Evolutionary conservation across 2,329 filamentous ascomycete genomes (phyloP), one percentile per base, ranked within the genome.

Genomic region (Cladosporium sp.): DNA sequence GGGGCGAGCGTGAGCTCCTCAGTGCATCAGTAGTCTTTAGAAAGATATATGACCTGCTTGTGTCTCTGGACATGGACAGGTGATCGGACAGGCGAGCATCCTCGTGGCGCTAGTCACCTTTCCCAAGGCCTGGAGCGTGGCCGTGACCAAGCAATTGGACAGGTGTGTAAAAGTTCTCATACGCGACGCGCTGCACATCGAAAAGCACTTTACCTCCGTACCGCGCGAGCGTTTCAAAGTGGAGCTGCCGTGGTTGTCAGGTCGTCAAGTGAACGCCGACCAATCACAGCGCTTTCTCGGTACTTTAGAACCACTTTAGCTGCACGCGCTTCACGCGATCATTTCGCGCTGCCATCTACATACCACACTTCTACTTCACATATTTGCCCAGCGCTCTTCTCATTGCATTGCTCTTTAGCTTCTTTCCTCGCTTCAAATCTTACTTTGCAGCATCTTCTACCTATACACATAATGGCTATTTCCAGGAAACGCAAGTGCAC

Each of bases 401-500:
- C 17, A 15, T 54, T 54, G 51, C 51, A 54, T 54, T 54, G 37
- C 51, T 54, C 22, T 40, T 54, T 28, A 40, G 38, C 37, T 22
- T 54, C 17, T 52, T 45, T 30, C 22, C 40, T 39, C 25, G 15
- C 20, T 36, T 39, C 37, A 12, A 38, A 37, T 19, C 42, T 34
- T 45, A 45, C 42, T n/a, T 28, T 45, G 42, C 14, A 45, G 25
- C 42, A 45, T 40, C 36, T 34, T 17, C 17, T 43, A 51, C 37
- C 28, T 51, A 43, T 28, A 54, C 55, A 62, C 55, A 64, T 43
- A 43, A 71, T 69, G 67, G 63, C 67, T 30, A 56, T 56, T 19
- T 52, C 58, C 55, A 60, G 66, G 38, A 71, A 71, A 59, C 65
- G 69, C 58, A 71, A 69, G 62, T 61, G 62, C 54, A 60, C 60